These are phyloP conservation scores for Rhizophlyctis rosea DNA, from an alignment of 192 early-diverging fungal genomes.

Conservation along the genomic window DNA sequence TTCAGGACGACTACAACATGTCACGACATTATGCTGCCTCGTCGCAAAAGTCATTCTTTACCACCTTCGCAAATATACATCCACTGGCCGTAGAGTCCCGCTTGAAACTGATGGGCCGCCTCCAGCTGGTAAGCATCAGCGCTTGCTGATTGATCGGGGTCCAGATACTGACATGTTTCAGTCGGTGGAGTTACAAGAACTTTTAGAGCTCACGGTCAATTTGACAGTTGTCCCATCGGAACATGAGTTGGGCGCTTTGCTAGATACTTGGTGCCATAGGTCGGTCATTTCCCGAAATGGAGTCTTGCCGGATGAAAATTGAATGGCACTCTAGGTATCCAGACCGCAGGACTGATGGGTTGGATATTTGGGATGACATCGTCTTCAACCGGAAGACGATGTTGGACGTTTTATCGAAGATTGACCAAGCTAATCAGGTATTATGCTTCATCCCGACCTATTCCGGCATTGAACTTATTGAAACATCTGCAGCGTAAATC, in stretches of 20 bases:
- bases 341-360: slow-evolving; percentile 40
- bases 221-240: too few relatives aligned
- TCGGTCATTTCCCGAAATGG: too few relatives aligned
- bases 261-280: too few relatives aligned
- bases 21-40: slow-evolving; percentile 29
- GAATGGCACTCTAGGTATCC: slow-evolving; percentile 55
- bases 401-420: slow-evolving; percentile 45
- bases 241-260: too few relatives aligned
- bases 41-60: slow-evolving; percentile 23
- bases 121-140: slow-evolving; percentile 16
- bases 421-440: too few relatives aligned
- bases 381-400: slow-evolving; percentile 44
- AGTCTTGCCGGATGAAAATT: too few relatives aligned
- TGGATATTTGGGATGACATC: slow-evolving; percentile 64
- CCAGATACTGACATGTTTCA: too few relatives aligned
- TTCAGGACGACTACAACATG: slow-evolving; percentile 31
- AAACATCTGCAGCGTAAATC: too few relatives aligned
- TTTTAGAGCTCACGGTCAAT: too few relatives aligned
- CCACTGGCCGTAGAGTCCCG: slow-evolving; percentile 19
- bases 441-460: too few relatives aligned
- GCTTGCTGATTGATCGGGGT: background rate
- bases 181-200: too few relatives aligned
- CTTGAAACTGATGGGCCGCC: background rate
- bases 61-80: slow-evolving; percentile 21
- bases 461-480: too few relatives aligned